Evolutionary conservation across 2,329 filamentous ascomycete species (phyloP).

Genomic region (Colletotrichum sublineola): DNA sequence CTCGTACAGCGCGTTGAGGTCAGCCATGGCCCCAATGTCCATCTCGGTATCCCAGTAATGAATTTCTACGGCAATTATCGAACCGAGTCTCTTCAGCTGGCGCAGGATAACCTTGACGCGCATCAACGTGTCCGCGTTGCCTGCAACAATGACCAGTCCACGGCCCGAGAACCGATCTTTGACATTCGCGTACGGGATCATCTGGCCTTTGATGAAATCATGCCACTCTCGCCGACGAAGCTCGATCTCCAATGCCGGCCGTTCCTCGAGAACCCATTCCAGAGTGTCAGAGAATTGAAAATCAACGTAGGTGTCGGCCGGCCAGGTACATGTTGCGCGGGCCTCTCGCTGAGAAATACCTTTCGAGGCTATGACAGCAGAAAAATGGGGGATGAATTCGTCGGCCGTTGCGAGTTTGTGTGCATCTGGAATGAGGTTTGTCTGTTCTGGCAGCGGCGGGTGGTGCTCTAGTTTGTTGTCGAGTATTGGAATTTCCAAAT

Average conservation of each 20-base stretch:
- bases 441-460: background rate
- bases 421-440: conserved; percentile 10
- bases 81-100: conserved; percentile 19
- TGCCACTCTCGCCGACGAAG: conserved; percentile 35
- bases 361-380: conserved; percentile 19
- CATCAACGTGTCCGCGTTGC: conserved; percentile 36
- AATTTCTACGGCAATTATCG: conserved; percentile 16
- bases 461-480: conserved; percentile 1
- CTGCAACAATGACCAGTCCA: conserved; percentile 28
- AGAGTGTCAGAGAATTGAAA: conserved; percentile 31
- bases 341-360: conserved; percentile 23
- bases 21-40: conserved; percentile 24
- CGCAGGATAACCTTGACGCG: conserved; percentile 31
- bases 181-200: conserved; percentile 30
- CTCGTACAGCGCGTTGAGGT: conserved; percentile 24
- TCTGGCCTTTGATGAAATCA: conserved; percentile 15
- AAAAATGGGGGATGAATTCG: conserved; percentile 25
- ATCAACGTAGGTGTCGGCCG: conserved; percentile 20
- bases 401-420: conserved; percentile 29
- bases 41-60: conserved; percentile 32
- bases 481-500: conserved; percentile 10
- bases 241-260: conserved; percentile 30
- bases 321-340: conserved; percentile 26
- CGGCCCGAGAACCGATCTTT: conserved; percentile 26
- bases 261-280: conserved; percentile 30